Base-by-base conservation (phyloP, 129 eudicot species). In the Ambrosia trifida region DNA sequence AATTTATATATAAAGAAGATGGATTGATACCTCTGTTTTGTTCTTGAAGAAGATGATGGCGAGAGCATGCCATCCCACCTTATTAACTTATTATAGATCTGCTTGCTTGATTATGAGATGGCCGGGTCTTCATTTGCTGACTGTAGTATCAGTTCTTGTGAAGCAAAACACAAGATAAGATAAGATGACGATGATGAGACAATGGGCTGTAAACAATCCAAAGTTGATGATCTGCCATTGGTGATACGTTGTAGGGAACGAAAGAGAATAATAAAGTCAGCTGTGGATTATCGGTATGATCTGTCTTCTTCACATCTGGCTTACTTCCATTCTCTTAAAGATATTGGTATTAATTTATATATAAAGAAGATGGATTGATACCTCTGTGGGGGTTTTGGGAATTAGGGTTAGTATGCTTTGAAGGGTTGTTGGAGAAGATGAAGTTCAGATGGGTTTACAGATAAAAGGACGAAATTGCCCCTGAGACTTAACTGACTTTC, bases 131-230 rank as follows among this genome's bases (percentile, higher is more conserved):
- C n/a, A 13, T 76, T 51, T 13, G 1, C 17, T 16, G 7, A 40
- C 4, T 50, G 50, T 12, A 66, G 46, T 69, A 14, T 63, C 5
- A 64, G 58, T 46, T n/a, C 72, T 43, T 43, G 49, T 66, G 51
- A 54, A 57, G 7, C 74, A 33, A 3, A 13, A 16, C 33, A 14
- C 45, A 51, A 10, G 73, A 50, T 51, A 41, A 73, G 79, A 61
- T 74, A 38, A 51, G 64, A 33, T 68, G 56, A 46, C 4, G 38
- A 12, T 11, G 31, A 40, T 51, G 13, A 11, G 19, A 40, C 30
- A 66, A 80, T 93, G 98, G 98, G 98, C 28, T 93, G 98, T 46
- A 80, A 81, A 44, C 84, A 70, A n/a, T 93, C 98, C 6, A 89
- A 87, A 82, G 84, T 68, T 46, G 96, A 87, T 35, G 96, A 93